Conservation (phyloP, 2,329 filamentous ascomycete genomes). For the Lasiodiplodia citricola region DNA sequence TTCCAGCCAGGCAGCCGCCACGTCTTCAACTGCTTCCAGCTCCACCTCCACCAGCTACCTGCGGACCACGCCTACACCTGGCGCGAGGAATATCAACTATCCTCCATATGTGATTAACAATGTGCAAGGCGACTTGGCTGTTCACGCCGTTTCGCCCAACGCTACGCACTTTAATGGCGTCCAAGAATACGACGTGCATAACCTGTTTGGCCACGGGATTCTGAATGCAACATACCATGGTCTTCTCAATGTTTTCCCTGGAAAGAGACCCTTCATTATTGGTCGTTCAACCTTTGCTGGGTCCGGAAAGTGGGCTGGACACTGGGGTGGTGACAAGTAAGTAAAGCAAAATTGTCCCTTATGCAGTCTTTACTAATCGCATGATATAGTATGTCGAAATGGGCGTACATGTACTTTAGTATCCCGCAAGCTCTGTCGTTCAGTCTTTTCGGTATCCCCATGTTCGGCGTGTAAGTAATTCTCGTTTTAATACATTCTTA, state of each 20-base stretch:
- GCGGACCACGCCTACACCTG: slow-evolving; percentile 66
- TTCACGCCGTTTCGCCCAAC: slow-evolving; percentile 76
- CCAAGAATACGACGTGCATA: slow-evolving; percentile 83
- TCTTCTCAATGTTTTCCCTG: slow-evolving; percentile 66
- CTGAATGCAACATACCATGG: slow-evolving; percentile 77
- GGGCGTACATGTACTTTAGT: slow-evolving; percentile 75
- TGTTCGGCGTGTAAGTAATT: slow-evolving; percentile 62
- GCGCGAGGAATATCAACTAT: slow-evolving; percentile 70
- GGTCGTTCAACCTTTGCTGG: slow-evolving; percentile 82
- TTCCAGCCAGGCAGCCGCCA: slow-evolving; percentile 56
- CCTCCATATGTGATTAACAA: slow-evolving; percentile 81
- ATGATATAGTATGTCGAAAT: slow-evolving; percentile 57
- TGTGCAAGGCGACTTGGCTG: slow-evolving; percentile 72
- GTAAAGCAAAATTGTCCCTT: neutral
- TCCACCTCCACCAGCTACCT: slow-evolving; percentile 52
- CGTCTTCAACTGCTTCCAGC: slow-evolving; percentile 35
- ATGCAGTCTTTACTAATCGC: neutral
- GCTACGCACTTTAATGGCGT: slow-evolving; percentile 76
- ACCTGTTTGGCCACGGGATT: slow-evolving; percentile 76
- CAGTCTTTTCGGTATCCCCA: slow-evolving; percentile 74
- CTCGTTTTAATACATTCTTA: too few relatives aligned
- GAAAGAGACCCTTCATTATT: slow-evolving; percentile 81
- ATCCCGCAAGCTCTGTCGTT: slow-evolving; percentile 81
- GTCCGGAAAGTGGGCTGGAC: slow-evolving; percentile 74
- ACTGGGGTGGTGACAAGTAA: slow-evolving; percentile 77